Conservation (phyloP, 345 rosid species). For the Brassica nigra region DNA sequence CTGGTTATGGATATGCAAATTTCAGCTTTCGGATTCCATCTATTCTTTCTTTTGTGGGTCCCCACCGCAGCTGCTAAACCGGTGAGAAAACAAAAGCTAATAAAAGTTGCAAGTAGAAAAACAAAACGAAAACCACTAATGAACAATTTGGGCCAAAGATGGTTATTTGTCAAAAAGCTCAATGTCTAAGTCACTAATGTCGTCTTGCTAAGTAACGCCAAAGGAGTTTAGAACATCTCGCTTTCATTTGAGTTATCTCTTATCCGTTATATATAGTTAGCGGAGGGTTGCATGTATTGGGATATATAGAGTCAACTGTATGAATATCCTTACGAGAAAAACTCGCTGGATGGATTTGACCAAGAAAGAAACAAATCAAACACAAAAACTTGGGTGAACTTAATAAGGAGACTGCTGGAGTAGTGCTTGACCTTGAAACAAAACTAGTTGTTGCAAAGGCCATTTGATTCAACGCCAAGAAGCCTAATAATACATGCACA, state of each 20-base stretch:
- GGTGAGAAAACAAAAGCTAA: conserved; percentile 2
- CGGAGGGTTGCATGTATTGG: conserved; percentile 1
- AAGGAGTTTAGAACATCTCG: conserved; percentile 16
- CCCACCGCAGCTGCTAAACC: too few species aligned
- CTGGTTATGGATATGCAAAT: neutral
- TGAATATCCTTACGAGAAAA: neutral
- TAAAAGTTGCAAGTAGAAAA: neutral
- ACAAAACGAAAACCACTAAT: neutral
- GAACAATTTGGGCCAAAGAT: conserved; percentile 34
- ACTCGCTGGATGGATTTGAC: conserved; percentile 11
- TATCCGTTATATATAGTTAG: conserved; percentile 29
- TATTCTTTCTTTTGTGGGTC: neutral
- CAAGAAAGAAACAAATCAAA: neutral
- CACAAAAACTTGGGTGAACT: neutral
- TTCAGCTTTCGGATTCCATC: neutral
- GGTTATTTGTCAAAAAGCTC: conserved; percentile 29
- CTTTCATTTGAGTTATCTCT: conserved; percentile 25
- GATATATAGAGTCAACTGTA: conserved; percentile 26
- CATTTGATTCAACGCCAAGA: too few species aligned
- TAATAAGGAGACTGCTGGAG: too few species aligned
- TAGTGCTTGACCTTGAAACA: too few species aligned
- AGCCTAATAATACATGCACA: too few species aligned
- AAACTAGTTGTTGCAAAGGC: too few species aligned
- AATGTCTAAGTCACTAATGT: conserved; percentile 20
- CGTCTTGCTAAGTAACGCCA: conserved; percentile 27